Conservation (phyloP, 768 basidiomycete species). For the Gloeopeniophorella convolvens region DNA sequence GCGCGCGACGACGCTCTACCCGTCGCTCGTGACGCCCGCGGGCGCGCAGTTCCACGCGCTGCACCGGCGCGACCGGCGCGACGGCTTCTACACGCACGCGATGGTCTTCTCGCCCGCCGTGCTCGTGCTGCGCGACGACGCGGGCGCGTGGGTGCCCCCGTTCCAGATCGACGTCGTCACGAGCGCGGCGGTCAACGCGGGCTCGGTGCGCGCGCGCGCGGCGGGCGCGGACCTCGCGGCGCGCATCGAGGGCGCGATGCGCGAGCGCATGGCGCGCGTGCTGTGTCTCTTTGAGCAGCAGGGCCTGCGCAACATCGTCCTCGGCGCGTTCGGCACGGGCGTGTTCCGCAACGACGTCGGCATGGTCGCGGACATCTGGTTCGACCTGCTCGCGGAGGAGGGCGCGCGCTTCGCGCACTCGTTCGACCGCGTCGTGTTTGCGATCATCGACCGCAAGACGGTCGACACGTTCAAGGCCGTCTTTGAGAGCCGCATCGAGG, state of each 20-base stretch:
- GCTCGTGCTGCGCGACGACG: constrained; percentile 54
- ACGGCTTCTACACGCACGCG: constrained; percentile 63
- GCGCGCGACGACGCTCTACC: constrained; percentile 62
- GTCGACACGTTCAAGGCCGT: constrained; percentile 36
- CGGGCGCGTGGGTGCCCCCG: constrained; percentile 48
- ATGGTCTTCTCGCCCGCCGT: constrained; percentile 68
- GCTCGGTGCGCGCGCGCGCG: constrained; percentile 31
- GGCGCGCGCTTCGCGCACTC: constrained; percentile 48
- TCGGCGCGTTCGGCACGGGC: constrained; percentile 74
- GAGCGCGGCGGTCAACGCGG: constrained; percentile 68
- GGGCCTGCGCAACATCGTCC: constrained; percentile 49
- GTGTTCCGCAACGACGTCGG: constrained; percentile 62
- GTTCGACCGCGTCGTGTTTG: constrained; percentile 63
- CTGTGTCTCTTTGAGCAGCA: constrained; percentile 55
- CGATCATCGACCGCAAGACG: constrained; percentile 49
- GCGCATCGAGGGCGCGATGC: constrained; percentile 49
- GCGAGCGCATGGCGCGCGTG: constrained; percentile 61
- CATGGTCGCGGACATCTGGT: constrained; percentile 58
- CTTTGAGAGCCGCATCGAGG: constrained; percentile 26
- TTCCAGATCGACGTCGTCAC: constrained; percentile 58
- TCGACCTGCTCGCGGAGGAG: constrained; percentile 44
- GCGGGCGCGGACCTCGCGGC: constrained; percentile 2
- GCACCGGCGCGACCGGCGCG: constrained; percentile 42
- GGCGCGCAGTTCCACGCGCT: constrained; percentile 56
- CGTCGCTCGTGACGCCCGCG: constrained; percentile 46